Conservation (phyloP, 352 stramenopile species). For the Phytophthora uliginosa region DNA sequence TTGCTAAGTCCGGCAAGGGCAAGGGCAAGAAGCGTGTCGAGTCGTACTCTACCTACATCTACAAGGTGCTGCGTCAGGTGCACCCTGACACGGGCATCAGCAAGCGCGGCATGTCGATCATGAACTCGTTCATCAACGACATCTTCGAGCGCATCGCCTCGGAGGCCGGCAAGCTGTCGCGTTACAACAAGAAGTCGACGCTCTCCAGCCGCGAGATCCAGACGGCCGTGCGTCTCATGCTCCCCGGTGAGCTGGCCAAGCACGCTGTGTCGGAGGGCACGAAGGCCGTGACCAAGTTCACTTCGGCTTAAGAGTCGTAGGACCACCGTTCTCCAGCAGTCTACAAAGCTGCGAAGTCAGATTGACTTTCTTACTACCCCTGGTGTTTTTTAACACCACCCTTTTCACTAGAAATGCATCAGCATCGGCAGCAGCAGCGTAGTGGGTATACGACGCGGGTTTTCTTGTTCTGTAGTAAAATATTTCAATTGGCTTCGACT, state of each 20-base stretch:
- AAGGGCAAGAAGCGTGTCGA: slow-evolving; percentile 92
- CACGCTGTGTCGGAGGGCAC: slow-evolving; percentile 98
- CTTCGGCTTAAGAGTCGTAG: slow-evolving; percentile 75
- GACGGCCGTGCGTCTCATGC: slow-evolving; percentile 96
- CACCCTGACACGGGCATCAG: slow-evolving; percentile 98
- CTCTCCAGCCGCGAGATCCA: slow-evolving; percentile 98
- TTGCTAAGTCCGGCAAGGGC: slow-evolving; percentile 82
- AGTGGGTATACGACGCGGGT: too few relatives aligned
- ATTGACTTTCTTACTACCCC: slow-evolving; percentile 14
- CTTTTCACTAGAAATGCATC: slow-evolving; percentile 35
- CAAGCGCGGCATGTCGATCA: slow-evolving; percentile 98
- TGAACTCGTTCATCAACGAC: slow-evolving; percentile 99
- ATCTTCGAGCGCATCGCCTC: slow-evolving; percentile 99
- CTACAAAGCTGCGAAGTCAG: not conserved
- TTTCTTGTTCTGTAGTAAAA: too few relatives aligned
- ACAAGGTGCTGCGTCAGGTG: slow-evolving; percentile 96
- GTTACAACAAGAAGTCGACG: slow-evolving; percentile 99
- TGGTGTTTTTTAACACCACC: slow-evolving; percentile 69
- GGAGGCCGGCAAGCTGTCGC: slow-evolving; percentile 96
- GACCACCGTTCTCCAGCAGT: slow-evolving; percentile 6
- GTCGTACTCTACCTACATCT: slow-evolving; percentile 94
- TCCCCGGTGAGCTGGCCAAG: slow-evolving; percentile 98
- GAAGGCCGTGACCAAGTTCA: slow-evolving; percentile 97
- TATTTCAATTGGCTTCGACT: too few relatives aligned
- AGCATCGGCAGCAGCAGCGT: not conserved